Base-by-base conservation (phyloP, 2,329 filamentous ascomycete species). In the Paracoccidioides lutzii region DNA sequence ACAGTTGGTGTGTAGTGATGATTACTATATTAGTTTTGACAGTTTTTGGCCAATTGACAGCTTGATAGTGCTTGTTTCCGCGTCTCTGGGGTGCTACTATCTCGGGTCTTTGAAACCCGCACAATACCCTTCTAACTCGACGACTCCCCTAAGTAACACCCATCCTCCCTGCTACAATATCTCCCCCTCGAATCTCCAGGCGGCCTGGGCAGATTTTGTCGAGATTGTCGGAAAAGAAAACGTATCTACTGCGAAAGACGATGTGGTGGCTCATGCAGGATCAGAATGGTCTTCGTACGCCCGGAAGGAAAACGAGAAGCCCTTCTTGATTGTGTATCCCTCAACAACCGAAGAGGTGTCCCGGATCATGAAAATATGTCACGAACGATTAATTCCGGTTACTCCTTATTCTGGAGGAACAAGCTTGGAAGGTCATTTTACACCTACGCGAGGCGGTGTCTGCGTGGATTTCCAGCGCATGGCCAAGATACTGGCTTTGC, bases 361-460 rank as follows among this genome's bases (percentile, higher is more conserved):
- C n/a, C 76, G 78, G 59, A 81, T 96, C 58, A 91, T 95, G 84
- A 90, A 91, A 73, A 74, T 95, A 55, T 95, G 90, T 73, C 88
- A 95, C 69, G 71, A 76, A 65, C 78, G 90, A 43, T 78, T 78
- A 56, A 93, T 96, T 59, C 90, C 90, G 4, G 88, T 95, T 30
- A 90, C 88, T 3, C 85, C 84, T 2, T 95, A 90, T 73, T 89
- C 85, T 56, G 90, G 90, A 45, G 90, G 90, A 38, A 95, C 90
- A 6, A 90, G 86, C 64, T 75, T 96, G 37, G 90, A 96, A 71
- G 90, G 90, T 1, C 88, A 95, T 70, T 95, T 87, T 70, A 83
- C 88, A 0, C 82, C 89, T 2, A 95, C 89, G 14, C 76, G 83
- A 61, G 86, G 88, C 56, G 90, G 90, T 22, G 82, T 95, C 37